A percentile compares a stretch with the other conserved stretches of the same genome.
Conservation (phyloP, 2,329 filamentous ascomycete genomes). For the Boeremia exigua region DNA sequence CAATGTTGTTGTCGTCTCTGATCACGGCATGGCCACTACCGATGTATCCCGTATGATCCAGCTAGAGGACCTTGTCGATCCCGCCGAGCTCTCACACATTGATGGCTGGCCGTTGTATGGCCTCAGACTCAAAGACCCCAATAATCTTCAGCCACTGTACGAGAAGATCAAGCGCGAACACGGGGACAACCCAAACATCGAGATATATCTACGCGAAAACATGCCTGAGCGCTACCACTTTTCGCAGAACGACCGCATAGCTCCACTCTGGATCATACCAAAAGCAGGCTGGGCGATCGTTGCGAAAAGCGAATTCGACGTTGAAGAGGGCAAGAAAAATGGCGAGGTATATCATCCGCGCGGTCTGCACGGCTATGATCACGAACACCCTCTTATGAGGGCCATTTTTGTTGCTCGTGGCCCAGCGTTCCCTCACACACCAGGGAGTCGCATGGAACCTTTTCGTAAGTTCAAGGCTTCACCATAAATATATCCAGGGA, state of each 20-base stretch:
- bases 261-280: slow-evolving; percentile 92
- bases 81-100: slow-evolving; percentile 76
- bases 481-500: neutral
- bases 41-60: slow-evolving; percentile 81
- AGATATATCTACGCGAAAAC: slow-evolving; percentile 86
- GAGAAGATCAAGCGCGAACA: slow-evolving; percentile 61
- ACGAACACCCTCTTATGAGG: slow-evolving; percentile 92
- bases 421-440: slow-evolving; percentile 85
- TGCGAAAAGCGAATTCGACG: slow-evolving; percentile 76
- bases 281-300: slow-evolving; percentile 94
- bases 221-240: slow-evolving; percentile 97
- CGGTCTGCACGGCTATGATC: slow-evolving; percentile 93
- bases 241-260: slow-evolving; percentile 83
- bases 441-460: slow-evolving; percentile 77
- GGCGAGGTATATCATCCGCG: slow-evolving; percentile 75
- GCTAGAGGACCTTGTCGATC: slow-evolving; percentile 85
- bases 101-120: slow-evolving; percentile 96
- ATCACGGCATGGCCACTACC: slow-evolving; percentile 98
- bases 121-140: slow-evolving; percentile 75
- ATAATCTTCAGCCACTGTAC: slow-evolving; percentile 72
- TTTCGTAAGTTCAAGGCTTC: slow-evolving; percentile 73
- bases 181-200: slow-evolving; percentile 70
- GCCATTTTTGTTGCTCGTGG: slow-evolving; percentile 93
- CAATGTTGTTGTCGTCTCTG: slow-evolving; percentile 94
- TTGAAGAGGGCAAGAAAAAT: slow-evolving; percentile 69